Evolutionary conservation across 495 filamentous ascomycete genomes (phyloP).

Genomic region (Amphirosellinia nigrospora): DNA sequence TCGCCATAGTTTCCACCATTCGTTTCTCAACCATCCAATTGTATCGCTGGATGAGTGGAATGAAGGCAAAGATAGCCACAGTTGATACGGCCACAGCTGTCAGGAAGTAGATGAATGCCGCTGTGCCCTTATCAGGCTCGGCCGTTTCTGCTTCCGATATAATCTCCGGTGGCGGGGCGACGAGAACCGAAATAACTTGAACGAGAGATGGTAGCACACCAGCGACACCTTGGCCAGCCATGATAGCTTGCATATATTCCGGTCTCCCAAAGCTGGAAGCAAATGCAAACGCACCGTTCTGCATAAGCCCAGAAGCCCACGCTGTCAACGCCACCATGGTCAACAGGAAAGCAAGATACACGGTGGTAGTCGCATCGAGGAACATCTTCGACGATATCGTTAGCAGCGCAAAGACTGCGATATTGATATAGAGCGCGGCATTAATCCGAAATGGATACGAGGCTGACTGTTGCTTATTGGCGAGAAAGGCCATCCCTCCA

Average conservation of each 20-base stretch:
- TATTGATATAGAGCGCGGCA: constrained; percentile 73
- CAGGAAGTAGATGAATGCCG: constrained; percentile 90
- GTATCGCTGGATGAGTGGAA: constrained; percentile 54
- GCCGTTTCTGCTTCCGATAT: constrained; percentile 16
- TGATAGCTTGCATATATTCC: constrained; percentile 93
- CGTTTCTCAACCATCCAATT: constrained; percentile 49
- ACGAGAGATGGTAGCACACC: constrained; percentile 89
- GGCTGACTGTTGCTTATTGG: constrained; percentile 76
- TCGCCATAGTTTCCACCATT: constrained; percentile 45
- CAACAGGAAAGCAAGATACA: constrained; percentile 84
- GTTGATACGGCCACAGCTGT: constrained; percentile 73
- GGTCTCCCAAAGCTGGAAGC: constrained; percentile 81
- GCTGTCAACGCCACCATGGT: constrained; percentile 80
- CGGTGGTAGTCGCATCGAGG: constrained; percentile 59
- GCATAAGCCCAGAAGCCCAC: constrained; percentile 80
- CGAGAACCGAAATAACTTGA: constrained; percentile 82
- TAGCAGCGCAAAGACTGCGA: constrained; percentile 72
- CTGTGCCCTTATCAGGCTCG: constrained; percentile 53
- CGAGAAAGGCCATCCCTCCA: constrained; percentile 70
- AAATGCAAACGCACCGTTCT: constrained; percentile 95
- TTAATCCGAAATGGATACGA: constrained; percentile 86
- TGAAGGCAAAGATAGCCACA: constrained; percentile 63
- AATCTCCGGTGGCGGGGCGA: constrained; percentile 56
- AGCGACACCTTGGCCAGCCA: constrained; percentile 92
- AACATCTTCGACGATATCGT: constrained; percentile 78